Base-by-base conservation (phyloP, 2,329 filamentous ascomycete species). In the Ustilaginoidea virens region DNA sequence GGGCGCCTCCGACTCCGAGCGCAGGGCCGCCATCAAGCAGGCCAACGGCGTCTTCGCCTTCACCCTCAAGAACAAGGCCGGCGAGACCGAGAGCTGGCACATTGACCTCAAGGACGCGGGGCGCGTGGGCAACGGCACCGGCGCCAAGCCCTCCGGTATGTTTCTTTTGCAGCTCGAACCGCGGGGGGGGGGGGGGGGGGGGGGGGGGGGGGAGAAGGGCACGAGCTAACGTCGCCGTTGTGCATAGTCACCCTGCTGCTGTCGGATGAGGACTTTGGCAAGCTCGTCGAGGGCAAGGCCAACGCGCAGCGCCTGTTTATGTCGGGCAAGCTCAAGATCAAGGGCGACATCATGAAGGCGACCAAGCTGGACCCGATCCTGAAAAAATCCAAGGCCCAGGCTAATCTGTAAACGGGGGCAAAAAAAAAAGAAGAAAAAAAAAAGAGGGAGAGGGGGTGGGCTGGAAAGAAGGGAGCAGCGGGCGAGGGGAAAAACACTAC, bases 321-420 rank as follows among this genome's bases (percentile, higher is more conserved):
- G 87, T 72, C 72, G n/a, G 90, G 90, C 46, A 94, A 93, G 69
- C 67, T 98, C 50, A 98, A 96, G 80, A 73, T 96, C 52, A 92
- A 85, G 73, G 90, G 90, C 38, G 85, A 96, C 54, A 74, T 96
- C 36, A 96, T 96, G 87, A 94, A 94, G 72, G 80, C 90, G 21
- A 94, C 86, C 35, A 93, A 92, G 74, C 73, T 94, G 58, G 85
- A 94, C 59, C 80, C 83, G 23, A 79, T 96, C 46, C 61, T 93
- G 40, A 85, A 83, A 68, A 90, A 85, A 67, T 80, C 81, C 21
- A 78, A 83, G 63, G 66, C 61, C 46, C 80, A 82, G 67, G 70
- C 81, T 43, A 92, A 92, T 70, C 61, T 92, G 60, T 86, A 74
- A n/a, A n/a, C n/a, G n/a, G n/a, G n/a, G n/a, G n/a, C n/a, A n/a